Evolutionary conservation across 257 asterid species (phyloP).

Genomic region (Leonotis leonurus): DNA sequence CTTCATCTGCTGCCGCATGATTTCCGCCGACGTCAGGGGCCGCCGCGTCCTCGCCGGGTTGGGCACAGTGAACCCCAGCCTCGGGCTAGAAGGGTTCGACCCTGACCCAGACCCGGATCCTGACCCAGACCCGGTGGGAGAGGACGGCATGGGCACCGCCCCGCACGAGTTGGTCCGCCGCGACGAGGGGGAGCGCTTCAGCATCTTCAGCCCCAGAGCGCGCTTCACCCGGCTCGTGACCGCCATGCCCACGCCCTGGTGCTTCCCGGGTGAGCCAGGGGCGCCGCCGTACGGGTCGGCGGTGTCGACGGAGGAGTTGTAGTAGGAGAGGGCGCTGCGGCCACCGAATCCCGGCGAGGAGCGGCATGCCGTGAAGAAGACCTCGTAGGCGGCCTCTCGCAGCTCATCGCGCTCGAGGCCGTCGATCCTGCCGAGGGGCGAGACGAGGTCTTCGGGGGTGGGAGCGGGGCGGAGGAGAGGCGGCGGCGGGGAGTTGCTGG

Average conservation of each 20-base stretch:
- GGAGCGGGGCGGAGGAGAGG: constrained; percentile 10
- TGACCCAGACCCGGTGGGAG: constrained; percentile 40
- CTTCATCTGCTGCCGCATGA: constrained; percentile 93
- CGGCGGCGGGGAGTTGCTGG: constrained; percentile 9
- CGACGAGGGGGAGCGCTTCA: constrained; percentile 55
- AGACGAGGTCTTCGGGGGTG: constrained; percentile 21
- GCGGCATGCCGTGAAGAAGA: constrained; percentile 88
- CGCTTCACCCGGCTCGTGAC: constrained; percentile 78
- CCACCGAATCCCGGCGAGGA: constrained; percentile 88
- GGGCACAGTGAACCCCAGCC: constrained; percentile 34
- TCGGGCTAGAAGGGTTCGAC: constrained; percentile 56
- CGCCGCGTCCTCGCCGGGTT: constrained; percentile 45
- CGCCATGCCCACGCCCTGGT: constrained; percentile 81
- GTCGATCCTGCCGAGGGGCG: constrained; percentile 49
- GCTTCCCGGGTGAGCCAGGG: constrained; percentile 59
- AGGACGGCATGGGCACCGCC: constrained; percentile 26
- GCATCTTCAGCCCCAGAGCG: constrained; percentile 70
- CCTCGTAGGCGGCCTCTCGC: constrained; percentile 79
- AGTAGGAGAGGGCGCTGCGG: constrained; percentile 43
- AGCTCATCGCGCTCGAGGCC: constrained; percentile 63
- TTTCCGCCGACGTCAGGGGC: constrained; percentile 96
- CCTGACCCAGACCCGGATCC: too few relatives aligned
- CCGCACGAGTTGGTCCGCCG: constrained; percentile 70
- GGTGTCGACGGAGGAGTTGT: constrained; percentile 40
- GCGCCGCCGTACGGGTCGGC: constrained; percentile 25